Evolutionary conservation across 1,284 basidiomycete species (phyloP), one percentile per base, ranked within the genome.

Genomic region (Boletus hoseneyae): DNA sequence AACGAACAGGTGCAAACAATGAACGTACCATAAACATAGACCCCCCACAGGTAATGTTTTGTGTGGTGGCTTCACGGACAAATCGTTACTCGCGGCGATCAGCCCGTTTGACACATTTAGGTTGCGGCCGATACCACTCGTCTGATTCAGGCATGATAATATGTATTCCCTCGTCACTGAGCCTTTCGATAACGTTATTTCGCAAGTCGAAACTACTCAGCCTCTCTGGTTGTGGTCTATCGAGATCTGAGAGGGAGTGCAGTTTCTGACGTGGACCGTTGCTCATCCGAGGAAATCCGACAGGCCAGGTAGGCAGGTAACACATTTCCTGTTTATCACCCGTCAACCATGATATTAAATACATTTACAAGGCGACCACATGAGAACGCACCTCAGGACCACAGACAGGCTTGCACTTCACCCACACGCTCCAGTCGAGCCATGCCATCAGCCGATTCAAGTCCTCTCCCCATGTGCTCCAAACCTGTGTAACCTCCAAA

Each of bases 401-500:
- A 52, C 73, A 73, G 0, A 46, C 55, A 10, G 71, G 72, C 3
- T 56, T 36, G 45, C 73, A 73, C 33, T 57, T 66, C 7, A 70
- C 54, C 71, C 72, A 74, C 10, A 59, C 53, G 34, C 58, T 63
- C 72, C 72, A 74, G 41, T 70, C 71, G 2, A 73, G 55, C 72
- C 72, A 73, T 4, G 11, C 11, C 47, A 73, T 73, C 29, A 73
- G 27, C 34, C 42, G 45, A 0, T 50, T 43, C 4, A 68, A 25
- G 10, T 69, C 61, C 15, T 25, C 23, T 19, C n/a, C 38, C 64
- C 69, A 72, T 6, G 45, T 19, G 9, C 38, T 38, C 6, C 64
- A 43, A 23, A 63, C 29, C 9, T 25, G 30, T 5, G 21, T 36
- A 18, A 61, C 45, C 11, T 35, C 13, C 11, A 41, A 47, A 10